Evolutionary conservation across 2,329 filamentous ascomycete genomes (phyloP).

Genomic region (Neurospora sp.): DNA sequence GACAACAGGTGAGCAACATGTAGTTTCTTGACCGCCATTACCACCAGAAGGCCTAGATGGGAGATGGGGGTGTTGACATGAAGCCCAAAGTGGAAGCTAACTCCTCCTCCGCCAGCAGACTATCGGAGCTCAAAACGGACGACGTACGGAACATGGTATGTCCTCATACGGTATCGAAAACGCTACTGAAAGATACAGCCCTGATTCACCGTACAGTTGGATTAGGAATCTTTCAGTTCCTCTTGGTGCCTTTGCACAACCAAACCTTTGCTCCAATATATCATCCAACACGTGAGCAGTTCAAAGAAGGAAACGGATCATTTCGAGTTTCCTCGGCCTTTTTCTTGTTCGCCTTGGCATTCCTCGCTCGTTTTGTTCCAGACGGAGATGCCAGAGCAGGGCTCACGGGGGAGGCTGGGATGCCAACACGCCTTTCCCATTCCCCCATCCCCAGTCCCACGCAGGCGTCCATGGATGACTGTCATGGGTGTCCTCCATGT

Average conservation of each 20-base stretch:
- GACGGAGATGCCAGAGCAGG: not conserved
- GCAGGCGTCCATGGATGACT: slow-evolving; percentile 4
- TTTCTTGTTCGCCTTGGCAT: not conserved
- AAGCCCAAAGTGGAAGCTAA: not conserved
- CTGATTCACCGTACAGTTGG: not conserved
- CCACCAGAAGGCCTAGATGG: not conserved
- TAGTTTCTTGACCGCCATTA: not conserved
- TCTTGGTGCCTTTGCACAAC: not conserved
- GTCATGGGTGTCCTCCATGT: slow-evolving; percentile 3
- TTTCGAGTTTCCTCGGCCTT: not conserved
- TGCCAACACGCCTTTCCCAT: not conserved
- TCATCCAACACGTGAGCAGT: not conserved
- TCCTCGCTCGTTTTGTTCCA: not conserved
- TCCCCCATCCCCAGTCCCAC: slow-evolving; percentile 1
- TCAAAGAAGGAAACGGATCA: not conserved
- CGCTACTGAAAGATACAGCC: not conserved
- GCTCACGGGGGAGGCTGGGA: not conserved
- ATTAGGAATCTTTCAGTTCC: not conserved
- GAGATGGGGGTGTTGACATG: not conserved
- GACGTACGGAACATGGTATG: not conserved
- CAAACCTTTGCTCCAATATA: not conserved
- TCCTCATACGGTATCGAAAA: not conserved
- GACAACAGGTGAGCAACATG: not conserved
- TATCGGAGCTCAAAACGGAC: not conserved
- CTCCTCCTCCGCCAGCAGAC: not conserved